Percentiles rank a stretch among this genome's conserved stretches.
Conservation (phyloP, 192 early-diverging fungal genomes). For the Phlyctochytrium planicorne region DNA sequence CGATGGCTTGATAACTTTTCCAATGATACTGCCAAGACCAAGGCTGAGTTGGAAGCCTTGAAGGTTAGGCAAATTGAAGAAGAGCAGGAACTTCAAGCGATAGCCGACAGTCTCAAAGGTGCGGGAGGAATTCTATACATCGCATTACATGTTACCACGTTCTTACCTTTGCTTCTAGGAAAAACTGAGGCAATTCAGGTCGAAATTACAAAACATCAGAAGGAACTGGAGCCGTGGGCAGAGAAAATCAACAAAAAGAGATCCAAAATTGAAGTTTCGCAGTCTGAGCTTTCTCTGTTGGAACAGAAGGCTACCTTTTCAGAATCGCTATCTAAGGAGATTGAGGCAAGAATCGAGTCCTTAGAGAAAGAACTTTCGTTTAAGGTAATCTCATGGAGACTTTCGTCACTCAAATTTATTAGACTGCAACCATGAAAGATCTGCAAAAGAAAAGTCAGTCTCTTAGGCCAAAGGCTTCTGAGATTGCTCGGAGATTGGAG, state of each 20-base stretch:
- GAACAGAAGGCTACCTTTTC: constrained; percentile 62
- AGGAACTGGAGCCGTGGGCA: constrained; percentile 80
- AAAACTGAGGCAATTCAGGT: constrained; percentile 83
- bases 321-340: constrained; percentile 46
- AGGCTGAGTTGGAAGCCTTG: constrained; percentile 60
- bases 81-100: constrained; percentile 71
- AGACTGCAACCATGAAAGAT: too few relatives aligned
- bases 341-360: constrained; percentile 48
- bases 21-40: constrained; percentile 55
- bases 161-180: too few relatives aligned
- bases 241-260: constrained; percentile 78
- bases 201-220: constrained; percentile 83
- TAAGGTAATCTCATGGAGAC: too few relatives aligned
- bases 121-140: not conserved
- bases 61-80: constrained; percentile 63
- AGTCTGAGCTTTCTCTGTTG: constrained; percentile 62
- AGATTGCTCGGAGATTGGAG: too few relatives aligned
- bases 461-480: too few relatives aligned
- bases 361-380: too few relatives aligned
- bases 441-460: too few relatives aligned
- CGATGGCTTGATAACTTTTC: constrained; percentile 71
- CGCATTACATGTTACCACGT: not conserved
- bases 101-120: constrained; percentile 75
- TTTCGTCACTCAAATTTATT: too few relatives aligned
- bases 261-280: constrained; percentile 71